phyloP scores from a whole-genome alignment of 2,329 filamentous ascomycete species.

The Aspergillus ruber region DNA sequence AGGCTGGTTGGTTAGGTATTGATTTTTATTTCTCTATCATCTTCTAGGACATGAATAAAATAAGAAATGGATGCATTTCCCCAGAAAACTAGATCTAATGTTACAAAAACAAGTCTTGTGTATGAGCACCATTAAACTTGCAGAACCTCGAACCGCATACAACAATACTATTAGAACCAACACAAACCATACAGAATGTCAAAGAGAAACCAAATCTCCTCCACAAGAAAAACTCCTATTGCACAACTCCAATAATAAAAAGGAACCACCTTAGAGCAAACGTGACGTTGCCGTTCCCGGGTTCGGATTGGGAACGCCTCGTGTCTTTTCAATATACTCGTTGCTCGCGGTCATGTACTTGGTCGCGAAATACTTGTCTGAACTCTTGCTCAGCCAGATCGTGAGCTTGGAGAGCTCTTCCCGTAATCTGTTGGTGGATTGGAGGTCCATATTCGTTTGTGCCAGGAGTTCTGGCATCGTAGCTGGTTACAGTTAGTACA shows the following conservation, averaged over 20 bases:
- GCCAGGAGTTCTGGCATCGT: constrained; percentile 88
- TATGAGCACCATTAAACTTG: too few species aligned
- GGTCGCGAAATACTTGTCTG: constrained; percentile 63
- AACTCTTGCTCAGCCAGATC: constrained; percentile 73
- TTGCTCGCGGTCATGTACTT: constrained; percentile 38
- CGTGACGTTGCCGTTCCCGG: constrained; percentile 29
- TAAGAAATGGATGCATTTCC: too few species aligned
- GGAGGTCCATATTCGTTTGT: constrained; percentile 95
- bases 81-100: too few species aligned
- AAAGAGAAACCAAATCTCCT: too few species aligned
- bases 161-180: too few species aligned
- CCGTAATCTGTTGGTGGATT: constrained; percentile 78
- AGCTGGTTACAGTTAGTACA: constrained; percentile 48
- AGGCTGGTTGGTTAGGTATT: too few species aligned
- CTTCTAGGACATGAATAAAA: too few species aligned
- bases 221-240: too few species aligned
- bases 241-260: constrained; percentile 2
- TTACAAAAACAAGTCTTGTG: too few species aligned
- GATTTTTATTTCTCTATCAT: too few species aligned
- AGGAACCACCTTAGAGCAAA: constrained; percentile 11
- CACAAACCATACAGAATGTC: too few species aligned
- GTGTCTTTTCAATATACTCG: constrained; percentile 33
- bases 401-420: constrained; percentile 86
- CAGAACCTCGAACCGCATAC: too few species aligned
- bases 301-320: constrained; percentile 21